Percentiles rank a stretch among this genome's conserved stretches.
Conservation (phyloP, 192 early-diverging fungal genomes). For the Phycomyces nitens region DNA sequence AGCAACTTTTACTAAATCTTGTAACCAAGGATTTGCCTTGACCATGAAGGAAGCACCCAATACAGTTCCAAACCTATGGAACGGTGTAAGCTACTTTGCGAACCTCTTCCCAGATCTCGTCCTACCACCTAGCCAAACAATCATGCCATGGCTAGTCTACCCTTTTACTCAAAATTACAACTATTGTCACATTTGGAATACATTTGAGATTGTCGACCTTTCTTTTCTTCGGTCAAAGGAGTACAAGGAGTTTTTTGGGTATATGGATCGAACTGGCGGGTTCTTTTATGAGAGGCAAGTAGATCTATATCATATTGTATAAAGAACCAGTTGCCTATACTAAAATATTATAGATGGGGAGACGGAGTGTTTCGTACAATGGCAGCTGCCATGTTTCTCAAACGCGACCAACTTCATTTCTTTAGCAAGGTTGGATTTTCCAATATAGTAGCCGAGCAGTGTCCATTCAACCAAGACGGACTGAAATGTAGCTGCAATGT, state of each 20-base stretch:
- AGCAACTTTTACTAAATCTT: not conserved
- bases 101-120: slow-evolving; percentile 40
- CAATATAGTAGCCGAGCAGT: slow-evolving; percentile 62
- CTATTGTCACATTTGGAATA: slow-evolving; percentile 75
- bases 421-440: slow-evolving; percentile 72
- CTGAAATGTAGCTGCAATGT: slow-evolving; percentile 42
- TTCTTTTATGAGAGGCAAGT: slow-evolving; percentile 80
- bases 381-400: slow-evolving; percentile 57
- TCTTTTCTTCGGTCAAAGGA: slow-evolving; percentile 63
- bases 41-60: slow-evolving; percentile 14
- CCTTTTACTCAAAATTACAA: slow-evolving; percentile 52
- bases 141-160: slow-evolving; percentile 48
- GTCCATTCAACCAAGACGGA: slow-evolving; percentile 52
- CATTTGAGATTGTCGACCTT: slow-evolving; percentile 81
- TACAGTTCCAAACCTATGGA: slow-evolving; percentile 71
- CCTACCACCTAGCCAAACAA: slow-evolving; percentile 26
- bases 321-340: not conserved
- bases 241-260: slow-evolving; percentile 67
- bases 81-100: slow-evolving; percentile 48
- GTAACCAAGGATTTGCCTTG: slow-evolving; percentile 2
- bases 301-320: not conserved
- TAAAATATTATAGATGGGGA: slow-evolving; percentile 48
- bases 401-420: slow-evolving; percentile 65
- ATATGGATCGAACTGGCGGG: slow-evolving; percentile 73
- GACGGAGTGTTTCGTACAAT: slow-evolving; percentile 73